Conservation (phyloP, 148 eudicot genomes). For the Chenopodium quinoa region DNA sequence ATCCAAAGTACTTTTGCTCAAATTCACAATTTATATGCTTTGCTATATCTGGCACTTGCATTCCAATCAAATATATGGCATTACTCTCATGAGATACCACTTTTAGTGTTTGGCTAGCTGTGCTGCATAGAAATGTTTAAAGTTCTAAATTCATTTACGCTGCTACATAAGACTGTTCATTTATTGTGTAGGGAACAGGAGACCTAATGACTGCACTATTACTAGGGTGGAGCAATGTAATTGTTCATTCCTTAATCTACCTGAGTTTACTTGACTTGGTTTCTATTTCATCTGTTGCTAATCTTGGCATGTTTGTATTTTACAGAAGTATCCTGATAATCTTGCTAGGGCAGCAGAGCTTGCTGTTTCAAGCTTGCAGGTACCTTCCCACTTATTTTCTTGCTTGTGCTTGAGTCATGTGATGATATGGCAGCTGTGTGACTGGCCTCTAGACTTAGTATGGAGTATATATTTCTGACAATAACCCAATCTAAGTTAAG, state of each 20-base stretch:
- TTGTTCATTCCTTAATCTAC: constrained; percentile 14
- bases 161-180: constrained; percentile 14
- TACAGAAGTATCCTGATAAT: constrained; percentile 77
- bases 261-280: constrained; percentile 11
- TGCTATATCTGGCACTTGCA: neutral
- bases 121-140: neutral
- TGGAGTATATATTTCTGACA: neutral
- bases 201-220: constrained; percentile 83
- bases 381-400: constrained; percentile 18
- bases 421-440: neutral
- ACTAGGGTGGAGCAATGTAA: constrained; percentile 99
- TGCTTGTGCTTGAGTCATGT: neutral
- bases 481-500: neutral
- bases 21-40: neutral
- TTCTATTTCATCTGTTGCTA: constrained; percentile 18
- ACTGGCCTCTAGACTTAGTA: neutral
- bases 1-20: neutral
- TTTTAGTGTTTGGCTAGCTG: neutral
- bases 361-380: constrained; percentile 95
- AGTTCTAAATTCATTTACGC: neutral
- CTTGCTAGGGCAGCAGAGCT: constrained; percentile 83
- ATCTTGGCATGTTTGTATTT: constrained; percentile 13
- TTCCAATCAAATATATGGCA: neutral
- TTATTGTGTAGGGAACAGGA: constrained; percentile 79
- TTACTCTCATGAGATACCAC: no score